A percentile compares a stretch with the other conserved stretches of the same genome.
These are phyloP conservation scores for Pluteus cervinus DNA, from an alignment of 768 basidiomycete species.

Conservation along the genomic window DNA sequence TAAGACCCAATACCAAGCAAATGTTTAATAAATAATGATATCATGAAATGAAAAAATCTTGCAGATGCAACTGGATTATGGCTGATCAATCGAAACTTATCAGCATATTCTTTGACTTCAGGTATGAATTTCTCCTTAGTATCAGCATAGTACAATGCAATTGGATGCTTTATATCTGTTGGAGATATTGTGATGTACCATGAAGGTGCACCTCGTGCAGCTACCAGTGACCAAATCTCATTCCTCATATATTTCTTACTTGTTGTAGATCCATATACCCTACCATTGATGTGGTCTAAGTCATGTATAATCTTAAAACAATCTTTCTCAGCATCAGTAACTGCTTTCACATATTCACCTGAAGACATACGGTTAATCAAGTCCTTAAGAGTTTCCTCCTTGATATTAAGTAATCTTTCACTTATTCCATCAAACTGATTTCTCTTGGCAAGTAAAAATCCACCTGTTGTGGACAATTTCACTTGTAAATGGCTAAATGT, in stretches of 20 bases:
- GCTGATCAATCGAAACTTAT: constrained; percentile 1
- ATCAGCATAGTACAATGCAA: too few species aligned
- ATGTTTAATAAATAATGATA: constrained; percentile 2
- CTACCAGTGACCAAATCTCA: too few species aligned
- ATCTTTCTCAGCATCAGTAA: constrained; percentile 25
- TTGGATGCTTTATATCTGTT: not conserved
- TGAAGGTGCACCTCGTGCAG: constrained; percentile 11
- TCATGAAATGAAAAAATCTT: constrained; percentile 18
- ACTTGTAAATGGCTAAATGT: constrained; percentile 36
- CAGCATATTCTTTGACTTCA: too few species aligned
- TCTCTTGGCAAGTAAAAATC: constrained; percentile 21
- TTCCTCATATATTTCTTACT: constrained; percentile 21
- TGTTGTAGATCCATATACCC: constrained; percentile 21
- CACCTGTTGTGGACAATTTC: constrained; percentile 15
- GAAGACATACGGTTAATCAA: constrained; percentile 15
- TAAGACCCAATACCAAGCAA: constrained; percentile 7
- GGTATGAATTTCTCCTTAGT: too few species aligned
- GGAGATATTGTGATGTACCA: constrained; percentile 4
- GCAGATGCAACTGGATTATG: constrained; percentile 19
- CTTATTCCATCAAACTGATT: constrained; percentile 19
- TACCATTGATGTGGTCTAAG: constrained; percentile 26
- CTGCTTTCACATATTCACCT: constrained; percentile 18
- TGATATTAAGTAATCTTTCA: constrained; percentile 12
- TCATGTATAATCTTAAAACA: constrained; percentile 26
- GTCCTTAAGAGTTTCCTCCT: constrained; percentile 15